Percentiles rank a stretch among this genome's conserved stretches.
Evolutionary conservation across 345 rosid species (phyloP).

Genomic region (Bruguiera parviflora): DNA sequence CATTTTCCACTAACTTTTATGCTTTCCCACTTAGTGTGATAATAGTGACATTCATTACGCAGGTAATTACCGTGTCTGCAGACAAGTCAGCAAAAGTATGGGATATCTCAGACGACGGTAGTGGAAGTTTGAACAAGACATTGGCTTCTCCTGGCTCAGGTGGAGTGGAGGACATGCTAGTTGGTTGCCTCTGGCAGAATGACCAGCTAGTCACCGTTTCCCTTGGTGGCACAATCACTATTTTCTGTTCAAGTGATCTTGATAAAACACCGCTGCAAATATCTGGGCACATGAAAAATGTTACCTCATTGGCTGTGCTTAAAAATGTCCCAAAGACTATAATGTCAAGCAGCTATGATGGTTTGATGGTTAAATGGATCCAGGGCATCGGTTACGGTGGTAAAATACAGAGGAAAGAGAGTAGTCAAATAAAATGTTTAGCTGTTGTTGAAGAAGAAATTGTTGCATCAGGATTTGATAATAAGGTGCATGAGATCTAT

Average conservation of each 20-base stretch:
- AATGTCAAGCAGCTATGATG: constrained; percentile 85
- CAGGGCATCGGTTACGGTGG: constrained; percentile 82
- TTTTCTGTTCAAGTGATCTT: constrained; percentile 73
- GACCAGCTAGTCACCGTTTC: constrained; percentile 84
- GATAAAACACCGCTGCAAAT: constrained; percentile 64
- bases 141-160: constrained; percentile 62
- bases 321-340: constrained; percentile 54
- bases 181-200: constrained; percentile 94
- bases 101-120: constrained; percentile 75
- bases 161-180: constrained; percentile 91
- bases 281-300: constrained; percentile 86
- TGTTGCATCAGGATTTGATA: constrained; percentile 85
- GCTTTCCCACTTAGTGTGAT: background rate
- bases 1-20: too few species aligned
- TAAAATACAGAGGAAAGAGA: constrained; percentile 70
- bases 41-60: constrained; percentile 13
- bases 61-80: constrained; percentile 92
- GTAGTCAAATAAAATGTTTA: constrained; percentile 76
- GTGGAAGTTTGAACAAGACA: constrained; percentile 64
- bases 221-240: constrained; percentile 79
- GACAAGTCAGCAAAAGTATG: constrained; percentile 96
- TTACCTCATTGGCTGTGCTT: constrained; percentile 66
- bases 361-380: constrained; percentile 83
- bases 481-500: constrained; percentile 49
- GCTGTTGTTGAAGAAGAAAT: constrained; percentile 81